Conservation (phyloP, 495 filamentous ascomycete genomes). For the Penicillium pulvis region DNA sequence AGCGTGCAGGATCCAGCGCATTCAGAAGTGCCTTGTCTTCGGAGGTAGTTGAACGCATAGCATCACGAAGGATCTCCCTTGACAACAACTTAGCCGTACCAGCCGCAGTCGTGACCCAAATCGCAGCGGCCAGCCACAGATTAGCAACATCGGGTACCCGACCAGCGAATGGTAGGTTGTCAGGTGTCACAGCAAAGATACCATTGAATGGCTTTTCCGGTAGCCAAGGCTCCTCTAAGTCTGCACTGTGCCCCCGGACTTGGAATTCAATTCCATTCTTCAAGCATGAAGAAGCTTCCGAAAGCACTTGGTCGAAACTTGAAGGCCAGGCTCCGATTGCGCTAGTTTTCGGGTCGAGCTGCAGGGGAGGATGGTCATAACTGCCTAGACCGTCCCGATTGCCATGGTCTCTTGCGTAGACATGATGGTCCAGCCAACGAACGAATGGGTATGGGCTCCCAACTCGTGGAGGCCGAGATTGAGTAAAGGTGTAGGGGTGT, state of each 20-base stretch:
- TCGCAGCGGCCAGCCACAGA: slow-evolving; percentile 35
- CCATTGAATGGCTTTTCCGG: slow-evolving; percentile 30
- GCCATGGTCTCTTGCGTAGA: slow-evolving; percentile 39
- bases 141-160: slow-evolving; percentile 23
- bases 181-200: slow-evolving; percentile 41
- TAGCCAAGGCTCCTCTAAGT: slow-evolving; percentile 6
- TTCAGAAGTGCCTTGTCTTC: slow-evolving; percentile 23
- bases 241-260: slow-evolving; percentile 1
- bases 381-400: slow-evolving; percentile 34
- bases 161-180: slow-evolving; percentile 39
- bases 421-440: slow-evolving; percentile 39
- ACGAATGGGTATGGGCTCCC: slow-evolving; percentile 29
- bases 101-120: slow-evolving; percentile 42
- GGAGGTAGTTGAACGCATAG: not conserved
- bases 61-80: slow-evolving; percentile 21
- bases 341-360: slow-evolving; percentile 20
- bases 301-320: slow-evolving; percentile 29
- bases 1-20: slow-evolving; percentile 33
- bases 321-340: slow-evolving; percentile 34
- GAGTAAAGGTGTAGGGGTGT: slow-evolving; percentile 38
- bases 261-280: slow-evolving; percentile 20
- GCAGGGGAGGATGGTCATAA: slow-evolving; percentile 33
- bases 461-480: slow-evolving; percentile 11
- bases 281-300: slow-evolving; percentile 21
- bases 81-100: slow-evolving; percentile 34